Evolutionary conservation across 768 basidiomycete species (phyloP), one percentile per base, ranked within the genome.

Genomic region (Leccinum fibrillosum): DNA sequence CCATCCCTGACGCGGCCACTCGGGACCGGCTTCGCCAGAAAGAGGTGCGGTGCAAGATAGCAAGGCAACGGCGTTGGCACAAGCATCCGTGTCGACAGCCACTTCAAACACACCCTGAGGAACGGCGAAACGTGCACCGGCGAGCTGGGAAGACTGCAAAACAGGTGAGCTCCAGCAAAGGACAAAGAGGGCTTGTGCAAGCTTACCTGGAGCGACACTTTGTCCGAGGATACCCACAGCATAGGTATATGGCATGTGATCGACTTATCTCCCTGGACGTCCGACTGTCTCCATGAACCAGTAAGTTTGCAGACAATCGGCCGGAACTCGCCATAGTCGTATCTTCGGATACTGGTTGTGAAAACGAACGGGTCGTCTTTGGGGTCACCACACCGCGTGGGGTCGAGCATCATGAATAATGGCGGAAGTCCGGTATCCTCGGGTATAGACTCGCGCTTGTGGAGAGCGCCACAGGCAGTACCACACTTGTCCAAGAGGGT

Each of bases 351-450:
- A 65, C 81, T 86, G 47, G 82, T 88, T 0, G 94, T 90, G 69
- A 98, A 94, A 15, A 92, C 88, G 68, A 92, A 97, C 4, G 80
- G 78, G 66, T 98, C 95, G 32, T 92, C 83, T 2, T 80, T 79
- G 34, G 86, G 79, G 55, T 86, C 84, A 4, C 91, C 92, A 53
- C 79, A 83, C 1, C 94, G 84, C 34, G 89, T 86, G 13, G 94
- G 93, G 68, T 97, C 93, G 64, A 97, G 83, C 64, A 97, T 81
- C 77, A 92, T 77, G 75, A 84, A 76, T 11, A 97, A 68, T 0
- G 88, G 82, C 0, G 88, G 86, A 28, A 84, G 72, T 7, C 72
- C 67, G 2, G 55, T 63, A n/a, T 85, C 83, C n/a, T 75, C 77
- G 0, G 70, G 55, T 10, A 72, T 71, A 15, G 70, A 52, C 23